phyloP scores from a whole-genome alignment of 2,329 filamentous ascomycete species.

The Sporothrix globosa region DNA sequence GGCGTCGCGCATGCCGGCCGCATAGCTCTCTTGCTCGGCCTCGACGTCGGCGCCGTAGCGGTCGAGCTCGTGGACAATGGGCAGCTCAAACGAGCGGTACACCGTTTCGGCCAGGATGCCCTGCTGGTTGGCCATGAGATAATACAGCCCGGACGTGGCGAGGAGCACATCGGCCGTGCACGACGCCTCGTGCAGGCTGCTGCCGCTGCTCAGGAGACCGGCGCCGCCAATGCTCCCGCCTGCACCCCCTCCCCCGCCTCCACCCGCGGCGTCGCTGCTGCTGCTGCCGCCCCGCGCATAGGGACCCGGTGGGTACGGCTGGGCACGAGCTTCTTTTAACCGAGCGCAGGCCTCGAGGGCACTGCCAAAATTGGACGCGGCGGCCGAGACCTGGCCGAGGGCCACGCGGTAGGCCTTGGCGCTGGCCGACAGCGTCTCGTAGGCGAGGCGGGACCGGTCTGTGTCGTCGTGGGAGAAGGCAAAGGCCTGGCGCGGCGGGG shows the following conservation, averaged over 20 bases:
- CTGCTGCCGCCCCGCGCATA: conserved; percentile 39
- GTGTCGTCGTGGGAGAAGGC: conserved; percentile 64
- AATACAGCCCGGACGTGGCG: conserved; percentile 65
- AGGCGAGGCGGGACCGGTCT: conserved; percentile 63
- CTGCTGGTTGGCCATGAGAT: conserved; percentile 70
- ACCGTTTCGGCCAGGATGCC: conserved; percentile 71
- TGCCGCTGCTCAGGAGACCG: conserved; percentile 52
- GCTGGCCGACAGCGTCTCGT: conserved; percentile 62
- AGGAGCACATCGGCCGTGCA: conserved; percentile 68
- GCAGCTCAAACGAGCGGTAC: conserved; percentile 69
- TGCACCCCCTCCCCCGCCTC: conserved; percentile 40
- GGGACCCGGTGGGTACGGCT: conserved; percentile 51
- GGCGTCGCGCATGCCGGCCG: conserved; percentile 57
- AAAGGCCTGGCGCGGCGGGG: conserved; percentile 45
- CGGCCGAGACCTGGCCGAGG: conserved; percentile 62
- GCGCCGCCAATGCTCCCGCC: conserved; percentile 40
- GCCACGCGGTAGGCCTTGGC: conserved; percentile 67
- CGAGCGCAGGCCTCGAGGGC: conserved; percentile 70
- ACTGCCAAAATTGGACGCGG: conserved; percentile 65
- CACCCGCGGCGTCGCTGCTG: conserved; percentile 35
- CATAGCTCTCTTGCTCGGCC: conserved; percentile 66
- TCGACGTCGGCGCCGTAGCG: conserved; percentile 65
- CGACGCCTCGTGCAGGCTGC: conserved; percentile 42
- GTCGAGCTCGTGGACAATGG: conserved; percentile 69
- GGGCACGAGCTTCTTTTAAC: conserved; percentile 67